A percentile compares a stretch with the other conserved stretches of the same genome.
phyloP scores from a whole-genome alignment of 1,284 basidiomycete genomes.

The Ceratobasidium sp. region DNA sequence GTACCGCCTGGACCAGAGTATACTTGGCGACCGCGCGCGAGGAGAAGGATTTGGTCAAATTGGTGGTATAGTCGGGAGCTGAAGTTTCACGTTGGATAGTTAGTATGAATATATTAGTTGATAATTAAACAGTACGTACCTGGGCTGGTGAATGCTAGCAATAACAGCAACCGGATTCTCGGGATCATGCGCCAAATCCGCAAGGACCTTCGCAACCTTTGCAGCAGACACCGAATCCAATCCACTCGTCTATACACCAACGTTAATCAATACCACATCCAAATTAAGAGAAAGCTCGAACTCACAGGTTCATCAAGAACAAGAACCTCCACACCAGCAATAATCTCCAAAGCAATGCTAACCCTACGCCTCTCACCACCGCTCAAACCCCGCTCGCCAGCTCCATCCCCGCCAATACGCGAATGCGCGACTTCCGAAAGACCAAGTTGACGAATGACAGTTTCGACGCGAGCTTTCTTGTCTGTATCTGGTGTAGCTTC shows the following conservation, averaged over 20 bases:
- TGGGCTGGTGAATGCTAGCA: constrained; percentile 89
- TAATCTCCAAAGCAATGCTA: constrained; percentile 65
- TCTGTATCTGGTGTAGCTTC: constrained; percentile 77
- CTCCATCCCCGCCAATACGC: constrained; percentile 72
- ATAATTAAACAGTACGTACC: constrained; percentile 59
- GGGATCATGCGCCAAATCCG: constrained; percentile 77
- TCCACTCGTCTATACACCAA: constrained; percentile 57
- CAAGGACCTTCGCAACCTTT: constrained; percentile 81
- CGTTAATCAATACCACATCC: constrained; percentile 12
- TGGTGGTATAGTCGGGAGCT: constrained; percentile 86
- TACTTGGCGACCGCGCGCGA: constrained; percentile 82
- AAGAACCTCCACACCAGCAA: constrained; percentile 62
- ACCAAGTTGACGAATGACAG: constrained; percentile 81
- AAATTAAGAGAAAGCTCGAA: constrained; percentile 19
- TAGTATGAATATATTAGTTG: constrained; percentile 24
- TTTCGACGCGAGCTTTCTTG: constrained; percentile 73
- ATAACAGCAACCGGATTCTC: constrained; percentile 82
- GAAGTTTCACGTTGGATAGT: background rate
- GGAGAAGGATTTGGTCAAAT: constrained; percentile 84
- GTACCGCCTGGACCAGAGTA: constrained; percentile 83
- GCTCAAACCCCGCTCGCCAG: constrained; percentile 61
- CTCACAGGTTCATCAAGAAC: constrained; percentile 67
- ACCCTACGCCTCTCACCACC: constrained; percentile 81
- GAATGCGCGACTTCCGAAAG: constrained; percentile 77
- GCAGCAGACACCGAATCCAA: constrained; percentile 90